Evolutionary conservation across 805 yeast genomes (phyloP).

Genomic region (Candida maesae): DNA sequence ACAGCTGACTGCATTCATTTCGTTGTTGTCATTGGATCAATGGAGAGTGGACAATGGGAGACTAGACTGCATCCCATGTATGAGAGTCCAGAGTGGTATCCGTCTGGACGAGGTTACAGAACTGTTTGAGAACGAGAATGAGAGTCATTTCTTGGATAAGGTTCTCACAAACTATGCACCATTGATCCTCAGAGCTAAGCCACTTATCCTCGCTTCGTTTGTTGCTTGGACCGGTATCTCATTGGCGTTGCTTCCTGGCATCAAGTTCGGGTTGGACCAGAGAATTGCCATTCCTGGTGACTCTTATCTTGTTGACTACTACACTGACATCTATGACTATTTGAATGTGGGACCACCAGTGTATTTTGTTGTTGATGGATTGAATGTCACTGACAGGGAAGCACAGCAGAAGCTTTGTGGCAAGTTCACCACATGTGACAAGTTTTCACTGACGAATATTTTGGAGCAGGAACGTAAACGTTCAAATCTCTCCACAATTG

Average conservation of each 20-base stretch:
- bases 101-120: constrained; percentile 24
- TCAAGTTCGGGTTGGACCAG: constrained; percentile 84
- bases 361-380: constrained; percentile 72
- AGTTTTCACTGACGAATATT: constrained; percentile 72
- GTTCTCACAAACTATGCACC: constrained; percentile 50
- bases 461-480: constrained; percentile 82
- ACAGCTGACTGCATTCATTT: constrained; percentile 78
- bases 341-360: constrained; percentile 90
- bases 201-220: constrained; percentile 50
- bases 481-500: constrained; percentile 56
- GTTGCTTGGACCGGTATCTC: constrained; percentile 64
- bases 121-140: constrained; percentile 26
- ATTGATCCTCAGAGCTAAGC: constrained; percentile 45
- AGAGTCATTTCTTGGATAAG: constrained; percentile 34
- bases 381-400: constrained; percentile 55
- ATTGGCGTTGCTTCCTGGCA: constrained; percentile 60
- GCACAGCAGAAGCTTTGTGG: constrained; percentile 82
- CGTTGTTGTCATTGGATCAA: constrained; percentile 68
- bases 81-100: constrained; percentile 27
- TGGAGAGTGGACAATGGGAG: constrained; percentile 53
- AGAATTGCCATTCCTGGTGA: constrained; percentile 80
- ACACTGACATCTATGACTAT: constrained; percentile 66
- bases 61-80: constrained; percentile 60
- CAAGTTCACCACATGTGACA: constrained; percentile 77
- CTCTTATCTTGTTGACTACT: constrained; percentile 79